phyloP scores from a whole-genome alignment of 495 filamentous ascomycete species.

The Xylaria palmicola region DNA sequence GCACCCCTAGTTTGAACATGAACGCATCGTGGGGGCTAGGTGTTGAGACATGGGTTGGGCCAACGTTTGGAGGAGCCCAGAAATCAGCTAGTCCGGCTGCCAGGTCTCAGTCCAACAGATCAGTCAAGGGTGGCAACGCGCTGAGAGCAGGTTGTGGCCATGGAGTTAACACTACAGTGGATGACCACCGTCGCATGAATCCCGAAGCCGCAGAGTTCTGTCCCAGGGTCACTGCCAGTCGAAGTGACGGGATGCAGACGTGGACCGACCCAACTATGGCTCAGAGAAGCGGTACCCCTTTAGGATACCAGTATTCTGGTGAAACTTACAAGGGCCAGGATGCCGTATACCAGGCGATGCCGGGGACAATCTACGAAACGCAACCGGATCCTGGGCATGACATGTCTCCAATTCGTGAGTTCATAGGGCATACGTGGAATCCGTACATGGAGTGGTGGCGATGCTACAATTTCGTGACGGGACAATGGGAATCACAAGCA shows the following conservation, averaged over 20 bases:
- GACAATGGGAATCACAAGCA: not conserved
- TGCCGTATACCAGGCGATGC: not conserved
- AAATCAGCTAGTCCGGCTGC: not conserved
- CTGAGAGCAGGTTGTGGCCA: not conserved
- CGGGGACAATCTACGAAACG: not conserved
- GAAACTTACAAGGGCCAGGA: not conserved
- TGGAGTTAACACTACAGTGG: not conserved
- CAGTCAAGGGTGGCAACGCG: not conserved
- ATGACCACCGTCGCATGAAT: not conserved
- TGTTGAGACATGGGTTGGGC: not conserved
- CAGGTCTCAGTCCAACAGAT: not conserved
- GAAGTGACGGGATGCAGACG: too few relatives aligned
- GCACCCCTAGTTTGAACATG: not conserved
- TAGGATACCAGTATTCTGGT: not conserved
- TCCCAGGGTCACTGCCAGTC: not conserved
- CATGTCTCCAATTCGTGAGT: not conserved
- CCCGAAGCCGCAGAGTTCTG: not conserved
- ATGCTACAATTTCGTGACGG: not conserved
- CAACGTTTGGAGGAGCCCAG: not conserved
- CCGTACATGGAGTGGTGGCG: not conserved
- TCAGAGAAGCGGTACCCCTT: not conserved
- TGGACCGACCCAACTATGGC: not conserved
- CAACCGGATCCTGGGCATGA: not conserved
- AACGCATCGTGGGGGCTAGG: not conserved
- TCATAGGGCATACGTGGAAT: not conserved